These are phyloP conservation scores for Ulota crispa DNA, from an alignment of 225 moss, liverwort and hornwort genomes.

Conservation along the genomic window DNA sequence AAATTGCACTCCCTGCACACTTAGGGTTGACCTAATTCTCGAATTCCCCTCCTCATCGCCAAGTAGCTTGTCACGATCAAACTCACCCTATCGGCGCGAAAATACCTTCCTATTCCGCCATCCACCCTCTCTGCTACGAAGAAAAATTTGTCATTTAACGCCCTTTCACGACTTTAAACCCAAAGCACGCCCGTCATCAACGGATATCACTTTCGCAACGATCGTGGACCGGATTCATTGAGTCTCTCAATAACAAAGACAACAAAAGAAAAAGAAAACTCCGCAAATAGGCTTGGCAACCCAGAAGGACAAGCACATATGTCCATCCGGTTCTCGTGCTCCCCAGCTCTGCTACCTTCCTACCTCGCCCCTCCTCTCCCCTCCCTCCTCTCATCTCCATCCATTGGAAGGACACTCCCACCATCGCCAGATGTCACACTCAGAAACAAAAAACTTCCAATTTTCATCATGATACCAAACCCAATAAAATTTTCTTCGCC, in stretches of 20 bases:
- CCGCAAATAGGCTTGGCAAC: neutral
- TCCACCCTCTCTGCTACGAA: neutral
- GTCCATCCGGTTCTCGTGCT: slow-evolving; percentile 24
- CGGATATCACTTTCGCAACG: neutral
- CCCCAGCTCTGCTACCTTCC: neutral
- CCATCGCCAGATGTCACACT: neutral
- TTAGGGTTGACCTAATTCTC: slow-evolving; percentile 20
- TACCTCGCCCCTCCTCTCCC: neutral
- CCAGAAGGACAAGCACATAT: neutral
- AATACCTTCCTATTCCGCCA: neutral
- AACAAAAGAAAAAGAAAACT: neutral
- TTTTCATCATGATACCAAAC: neutral
- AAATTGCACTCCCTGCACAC: neutral
- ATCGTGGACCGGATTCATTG: neutral
- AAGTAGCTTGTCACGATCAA: neutral
- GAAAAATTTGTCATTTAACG: neutral
- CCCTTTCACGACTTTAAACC: neutral
- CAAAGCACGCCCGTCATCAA: neutral
- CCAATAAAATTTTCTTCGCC: neutral
- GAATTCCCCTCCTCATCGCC: neutral
- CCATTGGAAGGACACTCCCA: too few relatives aligned
- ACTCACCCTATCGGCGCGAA: neutral
- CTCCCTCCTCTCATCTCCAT: neutral
- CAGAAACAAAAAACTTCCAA: neutral
- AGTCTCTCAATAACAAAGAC: slow-evolving; percentile 2